These are phyloP conservation scores for Gonapodya prolifera DNA, from an alignment of 192 early-diverging fungal genomes.

Conservation along the genomic window DNA sequence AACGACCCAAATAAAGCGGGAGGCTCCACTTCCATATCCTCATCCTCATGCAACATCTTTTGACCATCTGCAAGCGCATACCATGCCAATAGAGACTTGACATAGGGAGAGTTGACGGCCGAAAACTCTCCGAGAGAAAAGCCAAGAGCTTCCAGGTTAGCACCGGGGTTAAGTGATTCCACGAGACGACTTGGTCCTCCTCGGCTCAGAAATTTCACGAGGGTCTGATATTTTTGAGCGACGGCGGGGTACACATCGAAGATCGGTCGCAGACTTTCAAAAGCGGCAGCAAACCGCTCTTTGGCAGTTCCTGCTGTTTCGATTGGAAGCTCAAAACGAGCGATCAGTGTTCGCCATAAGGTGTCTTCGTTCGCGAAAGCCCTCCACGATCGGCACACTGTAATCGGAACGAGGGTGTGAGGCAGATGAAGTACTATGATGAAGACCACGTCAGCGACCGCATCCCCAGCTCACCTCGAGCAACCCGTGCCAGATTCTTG, in stretches of 20 bases:
- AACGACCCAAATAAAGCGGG: not conserved
- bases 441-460: no score
- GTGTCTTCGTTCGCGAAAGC: not conserved
- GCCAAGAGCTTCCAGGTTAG: not conserved
- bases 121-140: not conserved
- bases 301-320: not conserved
- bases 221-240: not conserved
- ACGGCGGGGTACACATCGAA: not conserved
- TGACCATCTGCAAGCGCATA: not conserved
- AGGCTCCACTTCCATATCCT: not conserved
- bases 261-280: not conserved
- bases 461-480: not conserved
- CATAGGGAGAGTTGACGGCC: not conserved
- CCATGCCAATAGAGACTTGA: not conserved
- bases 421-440: not conserved
- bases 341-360: not conserved
- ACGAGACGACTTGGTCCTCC: not conserved
- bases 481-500: not conserved
- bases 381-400: not conserved
- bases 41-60: not conserved
- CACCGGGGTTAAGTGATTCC: not conserved
- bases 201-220: not conserved
- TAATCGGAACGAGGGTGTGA: not conserved
- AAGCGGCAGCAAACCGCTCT: not conserved
- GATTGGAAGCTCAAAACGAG: not conserved